Base-by-base conservation (phyloP, 345 rosid genomes). In the Brassica carinata region DNA sequence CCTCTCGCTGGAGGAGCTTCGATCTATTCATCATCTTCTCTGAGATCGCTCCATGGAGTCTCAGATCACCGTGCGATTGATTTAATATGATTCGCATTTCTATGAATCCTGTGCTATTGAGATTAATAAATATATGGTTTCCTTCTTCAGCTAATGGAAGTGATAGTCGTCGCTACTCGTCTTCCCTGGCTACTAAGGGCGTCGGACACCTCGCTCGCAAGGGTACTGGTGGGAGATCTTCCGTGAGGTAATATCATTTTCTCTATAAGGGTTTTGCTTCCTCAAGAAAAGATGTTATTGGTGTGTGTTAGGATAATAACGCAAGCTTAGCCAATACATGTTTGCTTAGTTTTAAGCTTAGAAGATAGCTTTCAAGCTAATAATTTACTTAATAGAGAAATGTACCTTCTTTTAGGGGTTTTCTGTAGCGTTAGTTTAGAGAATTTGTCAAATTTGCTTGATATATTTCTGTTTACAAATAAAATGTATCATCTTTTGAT, bases 181-280 rank as follows among this genome's bases (percentile, higher is more conserved):
- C 98, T 66, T 88, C 95, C 38, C 85, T 92, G 40, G 83, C 96
- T 64, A 69, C 88, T 51, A 90, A 85, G 83, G 97, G 97, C 70
- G 82, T 82, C 14, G 97, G 94, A 66, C 94, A 90, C 73, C 89
- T 96, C 45, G 90, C 95, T 74, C 98, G 97, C 71, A 96, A 94
- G 90, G 99, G 99, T 33, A 96, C 99, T 68, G 99, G 98, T 71
- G 99, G 99, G 27, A 86, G 99, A 87, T 96, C 98, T 69, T 96
- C 99, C 53, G 97, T 96, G 53, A 96, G 99, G 98, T 95, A 61
- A 64, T 74, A 31, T 4, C 62, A 61, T 36, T 45, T 31, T 8
- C 18, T 63, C 55, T 26, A 8, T 27, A 19, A 8, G 68, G 71
- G 48, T 58, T 73, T 51, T 62, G 9, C 0, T 73, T 40, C 15